phyloP scores from a whole-genome alignment of 257 asterid genomes.

The Solanum infundibuliforme region DNA sequence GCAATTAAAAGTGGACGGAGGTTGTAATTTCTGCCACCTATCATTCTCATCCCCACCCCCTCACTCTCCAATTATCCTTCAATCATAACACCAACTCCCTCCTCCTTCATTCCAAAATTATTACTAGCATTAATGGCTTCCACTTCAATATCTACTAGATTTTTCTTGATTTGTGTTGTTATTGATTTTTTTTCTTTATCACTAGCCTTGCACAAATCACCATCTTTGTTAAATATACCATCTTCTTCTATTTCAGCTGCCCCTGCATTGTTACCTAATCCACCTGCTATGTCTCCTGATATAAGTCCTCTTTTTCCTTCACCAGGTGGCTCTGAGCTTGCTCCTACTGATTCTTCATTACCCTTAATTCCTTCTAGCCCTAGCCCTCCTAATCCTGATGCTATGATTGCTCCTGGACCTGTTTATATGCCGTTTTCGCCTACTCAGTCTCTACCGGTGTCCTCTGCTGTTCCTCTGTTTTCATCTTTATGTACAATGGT shows the following conservation, averaged over 20 bases:
- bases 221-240: conserved; percentile 16
- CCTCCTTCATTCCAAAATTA: neutral
- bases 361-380: conserved; percentile 87
- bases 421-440: conserved; percentile 27
- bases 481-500: conserved; percentile 7
- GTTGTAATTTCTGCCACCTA: neutral
- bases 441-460: conserved; percentile 25
- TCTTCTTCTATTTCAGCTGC: conserved; percentile 79
- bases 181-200: neutral
- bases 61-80: conserved; percentile 3
- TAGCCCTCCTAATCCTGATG: conserved; percentile 91
- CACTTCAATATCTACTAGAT: neutral
- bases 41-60: conserved; percentile 3
- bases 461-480: conserved; percentile 24
- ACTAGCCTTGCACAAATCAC: neutral
- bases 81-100: neutral
- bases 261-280: conserved; percentile 59
- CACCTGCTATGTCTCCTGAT: conserved; percentile 66
- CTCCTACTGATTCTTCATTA: conserved; percentile 57
- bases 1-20: too few species aligned
- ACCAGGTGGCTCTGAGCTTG: conserved; percentile 55
- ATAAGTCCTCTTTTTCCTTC: conserved; percentile 67
- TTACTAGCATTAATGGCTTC: conserved; percentile 31
- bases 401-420: conserved; percentile 44
- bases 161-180: conserved; percentile 10